These are phyloP conservation scores for Cenchrus americanus DNA, from an alignment of 176 grass and related monocot species.

Conservation along the genomic window DNA sequence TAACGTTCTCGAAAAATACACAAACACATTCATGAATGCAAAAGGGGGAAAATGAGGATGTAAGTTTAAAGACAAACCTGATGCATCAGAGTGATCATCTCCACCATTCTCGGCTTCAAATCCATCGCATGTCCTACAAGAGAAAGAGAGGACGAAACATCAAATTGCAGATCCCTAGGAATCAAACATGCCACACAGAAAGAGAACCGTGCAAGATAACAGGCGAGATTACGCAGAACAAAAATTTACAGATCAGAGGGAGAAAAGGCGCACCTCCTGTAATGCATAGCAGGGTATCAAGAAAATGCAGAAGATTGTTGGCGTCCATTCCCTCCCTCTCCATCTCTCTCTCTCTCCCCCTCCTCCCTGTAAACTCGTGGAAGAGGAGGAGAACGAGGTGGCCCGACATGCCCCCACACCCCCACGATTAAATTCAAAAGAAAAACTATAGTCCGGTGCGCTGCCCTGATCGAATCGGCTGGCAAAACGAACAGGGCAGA, in stretches of 20 bases:
- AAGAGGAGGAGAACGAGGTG: constrained; percentile 9
- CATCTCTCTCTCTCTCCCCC: not conserved
- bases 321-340: constrained; percentile 38
- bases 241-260: not conserved
- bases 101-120: constrained; percentile 13
- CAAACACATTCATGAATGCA: not conserved
- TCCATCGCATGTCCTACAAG: constrained; percentile 37
- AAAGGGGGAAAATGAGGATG: not conserved
- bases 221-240: not conserved
- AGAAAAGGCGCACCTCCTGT: constrained; percentile 21
- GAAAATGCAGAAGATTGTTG: constrained; percentile 60
- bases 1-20: not conserved
- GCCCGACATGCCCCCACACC: constrained; percentile 32
- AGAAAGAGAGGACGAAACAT: not conserved
- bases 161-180: not conserved
- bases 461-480: constrained; percentile 15
- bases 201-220: not conserved
- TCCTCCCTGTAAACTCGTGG: not conserved
- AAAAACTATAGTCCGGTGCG: not conserved
- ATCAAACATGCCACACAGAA: not conserved
- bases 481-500: constrained; percentile 1
- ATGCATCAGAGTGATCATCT: constrained; percentile 35
- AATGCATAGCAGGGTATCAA: constrained; percentile 51
- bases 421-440: not conserved
- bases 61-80: constrained; percentile 34